These are phyloP conservation scores for Articulospora tetracladia DNA, from an alignment of 495 filamentous ascomycete species.

Conservation along the genomic window DNA sequence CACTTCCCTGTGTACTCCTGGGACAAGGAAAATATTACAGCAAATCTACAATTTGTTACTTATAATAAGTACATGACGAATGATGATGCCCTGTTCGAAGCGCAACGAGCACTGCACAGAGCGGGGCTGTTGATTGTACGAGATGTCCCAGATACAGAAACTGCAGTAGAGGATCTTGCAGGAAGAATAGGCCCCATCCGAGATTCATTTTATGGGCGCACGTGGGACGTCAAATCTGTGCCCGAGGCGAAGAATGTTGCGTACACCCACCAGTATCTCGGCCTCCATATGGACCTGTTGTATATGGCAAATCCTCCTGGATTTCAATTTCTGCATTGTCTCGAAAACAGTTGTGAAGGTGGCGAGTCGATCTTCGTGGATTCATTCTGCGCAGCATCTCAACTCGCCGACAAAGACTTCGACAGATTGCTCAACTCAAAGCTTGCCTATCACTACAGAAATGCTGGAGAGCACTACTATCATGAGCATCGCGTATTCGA, in stretches of 20 bases:
- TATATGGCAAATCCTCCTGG: constrained; percentile 79
- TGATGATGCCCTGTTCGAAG: constrained; percentile 45
- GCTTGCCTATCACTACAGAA: constrained; percentile 66
- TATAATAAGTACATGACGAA: constrained; percentile 66
- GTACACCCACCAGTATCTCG: constrained; percentile 75
- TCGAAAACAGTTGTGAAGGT: constrained; percentile 68
- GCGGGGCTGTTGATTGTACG: constrained; percentile 72
- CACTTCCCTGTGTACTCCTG: constrained; percentile 12
- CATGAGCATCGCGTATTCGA: constrained; percentile 51
- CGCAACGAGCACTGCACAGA: constrained; percentile 47
- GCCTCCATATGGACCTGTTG: constrained; percentile 88
- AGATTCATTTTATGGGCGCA: constrained; percentile 82
- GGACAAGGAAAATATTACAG: constrained; percentile 34
- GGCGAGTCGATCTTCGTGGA: constrained; percentile 84
- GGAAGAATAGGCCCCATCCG: constrained; percentile 68
- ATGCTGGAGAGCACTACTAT: constrained; percentile 59
- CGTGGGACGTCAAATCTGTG: constrained; percentile 81
- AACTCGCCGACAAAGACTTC: constrained; percentile 34
- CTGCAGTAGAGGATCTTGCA: constrained; percentile 62
- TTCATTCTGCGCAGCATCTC: constrained; percentile 53
- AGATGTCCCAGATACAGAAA: constrained; percentile 56
- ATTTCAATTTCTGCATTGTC: constrained; percentile 82
- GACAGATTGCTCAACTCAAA: constrained; percentile 37
- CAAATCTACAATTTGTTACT: constrained; percentile 42
- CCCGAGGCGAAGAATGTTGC: constrained; percentile 83